A percentile compares a stretch with the other conserved stretches of the same genome.
These are phyloP conservation scores for Pseudevernia furfuracea DNA, from an alignment of 495 filamentous ascomycete genomes.

Conservation along the genomic window DNA sequence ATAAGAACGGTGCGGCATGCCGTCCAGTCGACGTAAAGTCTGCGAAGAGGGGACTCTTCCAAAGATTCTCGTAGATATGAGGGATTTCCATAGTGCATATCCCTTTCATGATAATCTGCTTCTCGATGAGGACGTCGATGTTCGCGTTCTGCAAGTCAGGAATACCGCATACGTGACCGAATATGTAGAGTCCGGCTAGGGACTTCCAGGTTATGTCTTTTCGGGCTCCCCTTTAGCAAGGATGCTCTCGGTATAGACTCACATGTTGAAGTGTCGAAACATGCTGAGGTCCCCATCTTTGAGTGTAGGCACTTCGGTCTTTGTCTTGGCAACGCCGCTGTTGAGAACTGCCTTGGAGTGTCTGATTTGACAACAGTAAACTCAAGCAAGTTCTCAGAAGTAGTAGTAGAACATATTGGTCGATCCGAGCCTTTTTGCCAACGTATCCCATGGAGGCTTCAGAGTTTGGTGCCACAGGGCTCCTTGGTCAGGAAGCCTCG, in stretches of 20 bases:
- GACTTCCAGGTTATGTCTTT: background rate
- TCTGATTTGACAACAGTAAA: no score
- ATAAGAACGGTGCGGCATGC: no score
- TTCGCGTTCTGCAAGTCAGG: background rate
- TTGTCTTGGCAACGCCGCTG: slow-evolving; percentile 7
- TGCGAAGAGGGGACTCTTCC: no score
- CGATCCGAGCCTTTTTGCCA: background rate
- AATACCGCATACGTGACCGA: background rate
- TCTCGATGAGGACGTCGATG: background rate
- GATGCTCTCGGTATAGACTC: background rate
- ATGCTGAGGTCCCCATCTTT: background rate
- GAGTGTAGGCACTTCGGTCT: slow-evolving; percentile 5
- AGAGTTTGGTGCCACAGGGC: no score
- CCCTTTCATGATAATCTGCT: background rate
- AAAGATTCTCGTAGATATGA: background rate
- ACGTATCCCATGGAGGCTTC: background rate
- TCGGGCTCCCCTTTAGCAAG: background rate
- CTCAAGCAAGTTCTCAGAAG: no score
- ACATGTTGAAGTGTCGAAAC: slow-evolving; percentile 8
- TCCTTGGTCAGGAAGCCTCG: no score
- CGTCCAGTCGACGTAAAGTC: no score
- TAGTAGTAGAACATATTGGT: no score
- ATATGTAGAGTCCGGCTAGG: background rate
- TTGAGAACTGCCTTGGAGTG: slow-evolving; percentile 12
- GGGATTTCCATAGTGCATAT: background rate